Base-by-base conservation (phyloP, 208 protist species). In the Angomonas deanei region DNA sequence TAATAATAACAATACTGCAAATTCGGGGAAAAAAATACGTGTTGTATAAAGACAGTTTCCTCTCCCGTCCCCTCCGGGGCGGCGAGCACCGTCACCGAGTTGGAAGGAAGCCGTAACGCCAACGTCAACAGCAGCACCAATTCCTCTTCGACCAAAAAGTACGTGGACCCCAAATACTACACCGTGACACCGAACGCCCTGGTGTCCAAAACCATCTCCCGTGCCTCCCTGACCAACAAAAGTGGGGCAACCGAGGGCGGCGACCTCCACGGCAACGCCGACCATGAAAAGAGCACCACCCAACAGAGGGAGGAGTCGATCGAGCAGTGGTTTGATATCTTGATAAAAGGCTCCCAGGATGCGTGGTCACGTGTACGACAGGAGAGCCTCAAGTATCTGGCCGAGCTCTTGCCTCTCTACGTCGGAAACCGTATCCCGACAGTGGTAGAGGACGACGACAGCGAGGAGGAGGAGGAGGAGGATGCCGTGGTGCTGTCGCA, bases 281-380 rank as follows among this genome's bases (percentile, higher is more conserved):
- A 82, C 39, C 54, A 60, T 39, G 63, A 71, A 19, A 71, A 52
- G 49, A 0, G 13, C 34, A 74, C 62, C 47, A 42, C 26, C 8
- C n/a, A 15, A 6, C 8, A 38, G 26, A 52, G 23, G 6, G 33
- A 17, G 24, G 33, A 19, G 27, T n/a, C 42, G 30, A 53, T 60
- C 10, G 36, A 68, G 46, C 24, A 46, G 33, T 75, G 72, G 77
- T 24, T 68, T 8, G 63, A 76, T 15, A 64, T 83, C 1, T 69
- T 92, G 47, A 68, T 92, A 50, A 67, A 74, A 24, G 86, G 82
- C 2, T 76, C 75, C n/a, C 74, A 81, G 27, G 86, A 92, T 61
- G 61, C 78, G 49, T 89, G 82, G 82, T 92, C 86, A 24, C 69
- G 77, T 38, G 75, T 88, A 38, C 80, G 80, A 0, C 56, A 67